A percentile compares a stretch with the other conserved stretches of the same genome.
phyloP scores from a whole-genome alignment of 352 stramenopile genomes.

The Phytophthora pluvialis region DNA sequence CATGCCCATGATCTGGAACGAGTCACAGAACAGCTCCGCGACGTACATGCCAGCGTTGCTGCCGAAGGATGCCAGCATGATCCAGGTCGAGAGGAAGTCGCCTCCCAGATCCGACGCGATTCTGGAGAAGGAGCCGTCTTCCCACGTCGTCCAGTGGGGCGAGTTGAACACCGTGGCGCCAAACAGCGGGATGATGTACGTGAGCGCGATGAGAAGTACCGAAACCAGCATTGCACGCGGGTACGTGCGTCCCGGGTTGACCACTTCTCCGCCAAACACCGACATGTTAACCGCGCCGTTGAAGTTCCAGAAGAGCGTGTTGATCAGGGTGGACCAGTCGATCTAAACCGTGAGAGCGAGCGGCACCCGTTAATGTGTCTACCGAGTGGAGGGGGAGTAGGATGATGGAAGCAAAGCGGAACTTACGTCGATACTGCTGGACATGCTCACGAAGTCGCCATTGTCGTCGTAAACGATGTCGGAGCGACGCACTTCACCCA shows the following conservation, averaged over 20 bases:
- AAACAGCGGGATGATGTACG: constrained; percentile 91
- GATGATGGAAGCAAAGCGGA: too few species aligned
- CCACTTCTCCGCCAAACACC: constrained; percentile 90
- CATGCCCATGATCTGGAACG: constrained; percentile 89
- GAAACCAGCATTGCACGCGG: constrained; percentile 84
- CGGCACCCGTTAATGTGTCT: too few species aligned
- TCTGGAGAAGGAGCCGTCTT: constrained; percentile 89
- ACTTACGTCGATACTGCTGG: constrained; percentile 33
- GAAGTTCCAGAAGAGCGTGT: constrained; percentile 97
- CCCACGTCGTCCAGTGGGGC: constrained; percentile 84
- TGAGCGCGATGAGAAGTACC: constrained; percentile 80
- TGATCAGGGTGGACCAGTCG: constrained; percentile 82
- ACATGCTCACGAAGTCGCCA: constrained; percentile 49
- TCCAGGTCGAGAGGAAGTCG: constrained; percentile 88
- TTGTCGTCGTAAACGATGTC: constrained; percentile 44
- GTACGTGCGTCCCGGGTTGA: constrained; percentile 80
- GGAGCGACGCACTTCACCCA: constrained; percentile 48
- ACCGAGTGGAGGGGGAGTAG: too few species aligned
- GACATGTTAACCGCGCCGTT: constrained; percentile 92
- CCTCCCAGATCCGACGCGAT: constrained; percentile 87
- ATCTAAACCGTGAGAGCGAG: constrained; percentile 6
- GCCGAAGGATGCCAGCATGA: constrained; percentile 90
- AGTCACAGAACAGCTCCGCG: constrained; percentile 92
- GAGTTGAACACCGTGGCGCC: constrained; percentile 74
- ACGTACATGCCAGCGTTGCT: constrained; percentile 94